Conservation (phyloP, 2,329 filamentous ascomycete genomes). For the Trichoderma lentiforme region DNA sequence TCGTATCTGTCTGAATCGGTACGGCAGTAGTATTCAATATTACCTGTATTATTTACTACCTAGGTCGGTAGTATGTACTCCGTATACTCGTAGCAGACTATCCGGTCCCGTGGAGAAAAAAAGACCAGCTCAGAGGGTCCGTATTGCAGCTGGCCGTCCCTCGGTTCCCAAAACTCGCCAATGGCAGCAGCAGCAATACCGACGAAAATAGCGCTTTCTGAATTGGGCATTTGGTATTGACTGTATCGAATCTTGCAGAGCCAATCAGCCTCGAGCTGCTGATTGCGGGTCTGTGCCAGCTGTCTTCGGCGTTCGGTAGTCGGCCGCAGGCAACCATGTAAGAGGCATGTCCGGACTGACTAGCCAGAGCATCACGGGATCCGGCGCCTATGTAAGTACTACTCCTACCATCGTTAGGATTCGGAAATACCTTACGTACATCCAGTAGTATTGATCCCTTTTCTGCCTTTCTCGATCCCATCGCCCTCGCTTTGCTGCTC, state of each 20-base stretch:
- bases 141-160: background rate
- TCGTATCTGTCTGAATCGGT: background rate
- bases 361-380: background rate
- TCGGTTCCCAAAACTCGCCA: background rate
- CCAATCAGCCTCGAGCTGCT: background rate
- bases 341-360: background rate
- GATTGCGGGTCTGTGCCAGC: background rate
- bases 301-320: conserved; percentile 3
- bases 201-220: background rate
- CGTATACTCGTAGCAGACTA: background rate
- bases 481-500: background rate
- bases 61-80: background rate
- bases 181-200: background rate
- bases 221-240: background rate
- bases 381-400: background rate
- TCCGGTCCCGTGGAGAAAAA: background rate
- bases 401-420: background rate
- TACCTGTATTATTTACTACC: background rate
- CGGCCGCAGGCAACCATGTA: background rate
- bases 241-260: background rate
- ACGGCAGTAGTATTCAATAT: background rate
- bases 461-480: background rate
- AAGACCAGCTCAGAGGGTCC: background rate
- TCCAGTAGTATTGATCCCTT: background rate
- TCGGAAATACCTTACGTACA: background rate